Base-by-base conservation (phyloP, 805 yeast genomes). In the Lachancea kluyveri region DNA sequence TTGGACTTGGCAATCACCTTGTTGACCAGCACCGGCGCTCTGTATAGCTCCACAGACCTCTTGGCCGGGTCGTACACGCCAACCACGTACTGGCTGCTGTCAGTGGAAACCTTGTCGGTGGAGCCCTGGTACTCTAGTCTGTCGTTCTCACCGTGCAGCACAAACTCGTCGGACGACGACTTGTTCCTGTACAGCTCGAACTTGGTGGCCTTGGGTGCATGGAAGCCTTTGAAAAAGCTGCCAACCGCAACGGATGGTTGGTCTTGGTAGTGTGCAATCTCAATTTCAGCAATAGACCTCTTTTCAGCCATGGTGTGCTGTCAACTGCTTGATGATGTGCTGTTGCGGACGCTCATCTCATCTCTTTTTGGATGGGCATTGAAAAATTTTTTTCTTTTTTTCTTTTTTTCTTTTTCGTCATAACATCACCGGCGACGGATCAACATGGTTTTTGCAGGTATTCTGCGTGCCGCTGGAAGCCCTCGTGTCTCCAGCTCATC, bases 71-170 rank as follows among this genome's bases (percentile, higher is more conserved):
- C 94, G 50, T 76, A 84, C 4, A 85, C 67, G 2, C 90, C 96
- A 32, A 90, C 64, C 29, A 80, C 72, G 58, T 85, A 88, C 25
- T 67, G 63, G 20, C 55, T 62, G 6, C 57, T 42, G n/a, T 42
- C 43, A 11, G 40, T 33, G 15, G 66, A 68, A 26, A 55, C 60
- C 19, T 58, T 55, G 21, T 64, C 65, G 0, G 55, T 46, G 5
- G 49, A 50, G 6, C 94, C 95, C 37, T 76, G 77, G 54, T 83
- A 90, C 43, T 77, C 87, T 36, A 88, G 62, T 16, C 72, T 69
- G 4, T 72, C 76, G 43, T 72, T 77, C 52, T 86, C 92, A 16
- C 96, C 96, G 50, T 84, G 95, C 26, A 86, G 52, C 11, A 77
- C 51, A 36, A 65, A 66, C n/a, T 64, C 63, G 11, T 65, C 57